Base-by-base conservation (phyloP, 2,329 filamentous ascomycete genomes). In the Lasiodiplodia sp. region DNA sequence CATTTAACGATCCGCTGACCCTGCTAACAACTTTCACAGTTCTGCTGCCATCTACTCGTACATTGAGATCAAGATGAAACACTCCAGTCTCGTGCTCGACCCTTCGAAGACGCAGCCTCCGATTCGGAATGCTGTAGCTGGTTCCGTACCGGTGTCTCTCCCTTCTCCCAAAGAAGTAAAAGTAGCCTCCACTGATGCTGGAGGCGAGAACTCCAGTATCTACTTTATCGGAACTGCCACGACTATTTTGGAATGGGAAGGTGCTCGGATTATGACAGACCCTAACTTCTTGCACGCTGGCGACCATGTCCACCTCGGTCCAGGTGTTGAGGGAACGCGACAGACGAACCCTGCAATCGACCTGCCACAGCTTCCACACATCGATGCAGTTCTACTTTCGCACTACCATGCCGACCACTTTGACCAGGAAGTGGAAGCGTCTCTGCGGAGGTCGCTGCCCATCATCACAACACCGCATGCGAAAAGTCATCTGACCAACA, bases 251-350 rank as follows among this genome's bases (percentile, higher is more conserved):
- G 83, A 87, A 75, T 88, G 84, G 84, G 76, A 81, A 69, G 83
- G 83, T 53, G 75, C 86, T 57, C 83, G 85, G 37, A 81, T 88
- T 70, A 81, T 88, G 60, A 88, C 87, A 0, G 86, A 83, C 68
- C 87, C 88, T 10, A 90, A 90, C 76, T 91, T 91, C 77, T 83
- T 91, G 0, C 89, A 90, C 72, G 84, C 85, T 1, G 88, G 88
- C 38, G 88, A 90, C 72, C 87, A 91, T 72, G 88, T 91, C 10
- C 88, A 91, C 74, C 83, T 91, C 1, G 89, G 88, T 0, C 88
- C 89, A 0, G 88, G 88, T 0, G 87, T 91, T 2, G 86, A 82
- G 2, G 85, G 82, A 0, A 82, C 81, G 28, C 81, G 88, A 2
- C 76, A 78, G 28, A 90, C 86, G 0, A 85, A 91, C 70, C 88